phyloP scores from a whole-genome alignment of 2,329 filamentous ascomycete species.

The Talaromyces sp. region DNA sequence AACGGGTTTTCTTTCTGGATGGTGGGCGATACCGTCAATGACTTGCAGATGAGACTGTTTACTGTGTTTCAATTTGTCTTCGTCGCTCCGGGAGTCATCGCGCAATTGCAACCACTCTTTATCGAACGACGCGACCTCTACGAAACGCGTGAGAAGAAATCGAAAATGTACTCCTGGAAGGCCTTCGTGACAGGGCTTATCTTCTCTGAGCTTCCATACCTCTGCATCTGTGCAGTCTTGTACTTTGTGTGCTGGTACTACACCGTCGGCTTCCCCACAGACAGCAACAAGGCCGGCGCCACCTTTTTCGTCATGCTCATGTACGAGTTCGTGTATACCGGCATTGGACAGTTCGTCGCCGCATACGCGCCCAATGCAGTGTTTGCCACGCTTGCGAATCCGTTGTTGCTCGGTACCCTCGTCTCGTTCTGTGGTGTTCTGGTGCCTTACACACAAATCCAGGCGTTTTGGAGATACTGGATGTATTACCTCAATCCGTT shows the following conservation, averaged over 20 bases:
- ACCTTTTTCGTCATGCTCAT: conserved; percentile 70
- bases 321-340: conserved; percentile 68
- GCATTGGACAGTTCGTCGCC: conserved; percentile 75
- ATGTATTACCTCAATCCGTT: conserved; percentile 60
- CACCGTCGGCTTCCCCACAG: conserved; percentile 61
- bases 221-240: conserved; percentile 58
- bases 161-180: conserved; percentile 67
- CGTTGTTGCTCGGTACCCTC: conserved; percentile 71
- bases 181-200: conserved; percentile 67
- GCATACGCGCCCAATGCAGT: conserved; percentile 66
- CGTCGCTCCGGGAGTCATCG: conserved; percentile 45
- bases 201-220: conserved; percentile 64
- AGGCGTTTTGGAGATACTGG: conserved; percentile 68
- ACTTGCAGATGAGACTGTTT: conserved; percentile 72
- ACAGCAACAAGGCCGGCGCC: conserved; percentile 42
- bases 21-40: conserved; percentile 59
- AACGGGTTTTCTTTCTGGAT: conserved; percentile 62
- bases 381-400: conserved; percentile 71
- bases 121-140: conserved; percentile 68
- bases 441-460: conserved; percentile 59
- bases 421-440: conserved; percentile 69
- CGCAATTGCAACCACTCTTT: conserved; percentile 61
- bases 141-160: conserved; percentile 63
- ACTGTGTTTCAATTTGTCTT: conserved; percentile 62
- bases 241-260: conserved; percentile 73